These are phyloP conservation scores for Phytopythium boreale DNA, from an alignment of 352 stramenopile genomes.

Conservation along the genomic window DNA sequence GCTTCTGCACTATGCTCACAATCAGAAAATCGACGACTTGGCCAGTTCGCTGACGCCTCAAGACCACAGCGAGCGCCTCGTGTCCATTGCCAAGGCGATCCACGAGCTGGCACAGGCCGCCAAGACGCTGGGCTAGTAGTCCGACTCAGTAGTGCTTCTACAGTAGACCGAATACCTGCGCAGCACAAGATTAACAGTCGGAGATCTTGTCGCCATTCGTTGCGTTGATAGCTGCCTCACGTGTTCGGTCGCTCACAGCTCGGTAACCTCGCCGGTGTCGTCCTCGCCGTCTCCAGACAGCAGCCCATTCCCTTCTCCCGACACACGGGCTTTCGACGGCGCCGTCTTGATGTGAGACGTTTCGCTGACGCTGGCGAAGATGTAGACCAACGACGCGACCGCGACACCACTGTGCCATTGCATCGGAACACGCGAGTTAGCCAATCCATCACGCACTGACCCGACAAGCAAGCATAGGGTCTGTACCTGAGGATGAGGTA, in stretches of 20 bases:
- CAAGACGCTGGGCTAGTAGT: constrained; percentile 38
- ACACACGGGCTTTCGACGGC: constrained; percentile 11
- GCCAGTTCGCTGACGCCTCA: constrained; percentile 46
- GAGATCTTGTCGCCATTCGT: not conserved
- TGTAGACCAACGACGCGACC: constrained; percentile 36
- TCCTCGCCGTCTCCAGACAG: constrained; percentile 33
- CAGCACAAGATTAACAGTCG: not conserved
- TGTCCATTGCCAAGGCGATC: constrained; percentile 57
- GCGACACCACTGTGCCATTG: constrained; percentile 31
- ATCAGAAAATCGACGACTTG: constrained; percentile 74
- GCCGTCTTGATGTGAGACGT: constrained; percentile 50
- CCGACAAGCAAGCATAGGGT: not conserved
- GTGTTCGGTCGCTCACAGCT: not conserved
- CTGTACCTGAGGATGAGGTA: constrained; percentile 71
- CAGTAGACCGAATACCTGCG: not conserved
- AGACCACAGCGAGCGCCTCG: constrained; percentile 59
- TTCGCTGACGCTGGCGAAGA: constrained; percentile 53
- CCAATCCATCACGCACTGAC: not conserved
- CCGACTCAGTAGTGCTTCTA: not conserved
- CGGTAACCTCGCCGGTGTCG: constrained; percentile 1
- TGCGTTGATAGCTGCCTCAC: not conserved
- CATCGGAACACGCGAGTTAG: not conserved
- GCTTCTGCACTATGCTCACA: not conserved
- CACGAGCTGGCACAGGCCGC: constrained; percentile 61
- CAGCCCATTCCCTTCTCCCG: constrained; percentile 40